Evolutionary conservation across 1,284 basidiomycete species (phyloP), one percentile per base, ranked within the genome.

Genomic region (Leccinum griseonigrum): DNA sequence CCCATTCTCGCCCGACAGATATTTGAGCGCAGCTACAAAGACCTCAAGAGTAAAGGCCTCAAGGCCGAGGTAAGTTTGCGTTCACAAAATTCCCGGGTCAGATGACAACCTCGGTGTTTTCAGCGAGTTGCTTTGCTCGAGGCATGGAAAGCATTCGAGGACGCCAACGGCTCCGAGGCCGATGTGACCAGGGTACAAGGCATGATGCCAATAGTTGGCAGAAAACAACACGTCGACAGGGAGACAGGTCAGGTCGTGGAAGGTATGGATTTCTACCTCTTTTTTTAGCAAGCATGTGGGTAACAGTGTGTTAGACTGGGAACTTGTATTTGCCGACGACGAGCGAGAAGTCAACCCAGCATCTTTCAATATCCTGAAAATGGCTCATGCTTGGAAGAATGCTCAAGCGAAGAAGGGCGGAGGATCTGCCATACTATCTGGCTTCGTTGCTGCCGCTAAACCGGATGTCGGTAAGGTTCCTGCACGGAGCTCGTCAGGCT

Each of bases 241-340:
- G 94, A 94, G 72, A 91, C 90, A 7, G 90, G 91, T 2, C 90
- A 92, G 64, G 87, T 85, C 50, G 86, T 94, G 59, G 95, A 96
- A 85, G 95, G 92, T 93, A 69, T 58, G 85, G 4, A 22, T 48
- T 46, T 10, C 48, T 16, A 10, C 60, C 4, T 61, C 26, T 66
- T 43, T 54, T 22, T 51, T 8, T n/a, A 14, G 58, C 9, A 48
- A 36, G 36, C 34, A 29, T 34, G 50, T 43, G 22, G 34, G 13
- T 64, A 56, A 62, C 50, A 14, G 40, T 58, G 40, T 59, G 29
- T 16, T 71, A 94, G 94, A 96, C 72, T 97, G 92, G 89, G 95
- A 97, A 73, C 86, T 96, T 72, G 88, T 95, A 26, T 98, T 97
- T 76, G 88, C 94, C 34, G 95, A 97, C 79, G 95, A 98, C 82